Evolutionary conservation across 129 eudicot species (phyloP), one percentile per base, ranked within the genome.

Genomic region (Arctium lappa): DNA sequence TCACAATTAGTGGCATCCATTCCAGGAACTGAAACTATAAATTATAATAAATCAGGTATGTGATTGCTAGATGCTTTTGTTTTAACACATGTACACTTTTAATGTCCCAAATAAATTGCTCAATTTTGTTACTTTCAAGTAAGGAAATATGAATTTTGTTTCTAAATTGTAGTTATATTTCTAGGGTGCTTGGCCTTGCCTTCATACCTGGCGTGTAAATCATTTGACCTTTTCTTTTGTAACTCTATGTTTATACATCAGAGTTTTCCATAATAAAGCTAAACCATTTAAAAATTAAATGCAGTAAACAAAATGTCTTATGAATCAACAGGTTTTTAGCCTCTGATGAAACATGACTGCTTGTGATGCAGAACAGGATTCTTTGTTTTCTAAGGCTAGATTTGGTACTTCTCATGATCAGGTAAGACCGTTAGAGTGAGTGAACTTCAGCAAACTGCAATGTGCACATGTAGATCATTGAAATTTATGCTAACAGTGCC

Each of bases 1-100:
- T 91, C 98, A 33, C 94, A 93, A 72, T 83, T 88, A 68, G 74
- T 39, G 74, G 86, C 73, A 75, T 86, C 89, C 37, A 86, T 76
- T 62, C 81, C 86, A 8, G 84, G 40, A 68, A 73, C 34, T 69
- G 89, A 80, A 75, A 73, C 71, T 77, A 70, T 77, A 40, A 80
- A 16, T 53, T 62, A 69, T 9, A 80, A 81, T 38, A 75, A 30
- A 50, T 77, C 90, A 85, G 97, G 94, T 92, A 66, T 78, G 83
- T 62, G 3, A 46, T 75, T 56, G 80, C 78, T 31, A 11, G 63
- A 3, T 50, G 39, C 2, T 15, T 71, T 38, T 69, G 31, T 39
- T 37, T 75, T 18, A 18, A 63, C 70, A 16, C 68, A 56, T 56
- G 68, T 18, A 60, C 68, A 63, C 33, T 63, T 63, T 63, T 63